Evolutionary conservation across 371 early-diverging fungal genomes (phyloP).

Genomic region (Rhizopus stolonifer): DNA sequence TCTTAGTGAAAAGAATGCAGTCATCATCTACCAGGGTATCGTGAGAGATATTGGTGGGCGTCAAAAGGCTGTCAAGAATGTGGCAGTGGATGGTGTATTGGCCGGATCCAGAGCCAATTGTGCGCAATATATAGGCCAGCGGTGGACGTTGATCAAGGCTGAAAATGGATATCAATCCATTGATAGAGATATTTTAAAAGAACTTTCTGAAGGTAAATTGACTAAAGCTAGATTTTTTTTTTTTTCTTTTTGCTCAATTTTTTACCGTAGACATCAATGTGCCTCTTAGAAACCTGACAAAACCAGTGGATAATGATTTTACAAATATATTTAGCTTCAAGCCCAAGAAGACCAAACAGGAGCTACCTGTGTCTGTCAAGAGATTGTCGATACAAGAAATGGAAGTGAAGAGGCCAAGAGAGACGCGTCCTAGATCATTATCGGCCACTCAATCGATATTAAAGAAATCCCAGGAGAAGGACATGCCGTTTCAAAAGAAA

Average conservation of each 20-base stretch:
- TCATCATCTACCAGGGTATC: constrained; percentile 45
- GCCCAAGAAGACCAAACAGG: constrained; percentile 8
- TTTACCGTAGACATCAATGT: constrained; percentile 31
- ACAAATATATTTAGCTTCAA: constrained; percentile 27
- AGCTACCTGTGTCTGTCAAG: neutral
- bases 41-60: constrained; percentile 42
- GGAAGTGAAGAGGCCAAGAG: constrained; percentile 1
- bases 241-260: neutral
- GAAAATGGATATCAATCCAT: constrained; percentile 35
- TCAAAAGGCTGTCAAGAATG: constrained; percentile 46
- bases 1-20: constrained; percentile 45
- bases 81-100: constrained; percentile 40
- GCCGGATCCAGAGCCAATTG: constrained; percentile 29
- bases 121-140: constrained; percentile 33
- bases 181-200: constrained; percentile 37
- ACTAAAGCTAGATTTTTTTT: too few species aligned
- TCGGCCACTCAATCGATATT: constrained; percentile 11
- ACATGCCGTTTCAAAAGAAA: neutral
- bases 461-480: neutral
- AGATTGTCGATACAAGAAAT: constrained; percentile 1
- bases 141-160: constrained; percentile 39
- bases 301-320: constrained; percentile 26
- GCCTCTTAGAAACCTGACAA: constrained; percentile 35
- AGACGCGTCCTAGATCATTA: constrained; percentile 7
- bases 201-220: constrained; percentile 46